phyloP scores from a whole-genome alignment of 805 yeast genomes.

The Pichia deserticola region DNA sequence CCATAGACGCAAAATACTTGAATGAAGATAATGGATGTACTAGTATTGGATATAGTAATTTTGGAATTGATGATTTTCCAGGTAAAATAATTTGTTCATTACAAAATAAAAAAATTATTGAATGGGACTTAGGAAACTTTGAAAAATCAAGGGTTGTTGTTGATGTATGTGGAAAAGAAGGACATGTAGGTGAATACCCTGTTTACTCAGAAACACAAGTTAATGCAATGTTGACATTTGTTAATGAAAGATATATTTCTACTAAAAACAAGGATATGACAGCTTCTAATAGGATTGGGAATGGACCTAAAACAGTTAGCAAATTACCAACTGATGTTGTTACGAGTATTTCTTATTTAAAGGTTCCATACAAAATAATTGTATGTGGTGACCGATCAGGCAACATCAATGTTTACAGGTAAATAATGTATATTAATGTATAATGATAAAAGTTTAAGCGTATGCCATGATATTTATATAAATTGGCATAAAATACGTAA shows the following conservation, averaged over 20 bases:
- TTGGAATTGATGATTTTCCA: slow-evolving; percentile 6
- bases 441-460: background rate
- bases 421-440: background rate
- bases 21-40: slow-evolving; percentile 21
- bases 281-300: slow-evolving; percentile 2
- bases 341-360: slow-evolving; percentile 1
- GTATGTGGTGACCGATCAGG: slow-evolving; percentile 66
- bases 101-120: slow-evolving; percentile 19
- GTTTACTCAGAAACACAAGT: slow-evolving; percentile 28
- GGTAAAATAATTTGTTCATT: slow-evolving; percentile 16
- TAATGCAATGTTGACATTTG: slow-evolving; percentile 33
- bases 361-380: slow-evolving; percentile 37
- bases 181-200: slow-evolving; percentile 10
- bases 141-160: slow-evolving; percentile 28
- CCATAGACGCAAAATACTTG: slow-evolving; percentile 8
- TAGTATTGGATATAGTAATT: slow-evolving; percentile 13
- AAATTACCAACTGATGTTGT: slow-evolving; percentile 7
- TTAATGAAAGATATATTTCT: slow-evolving; percentile 30
- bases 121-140: slow-evolving; percentile 33
- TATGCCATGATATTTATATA: too few relatives aligned
- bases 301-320: slow-evolving; percentile 12
- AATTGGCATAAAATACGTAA: too few relatives aligned
- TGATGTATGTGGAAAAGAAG: slow-evolving; percentile 10
- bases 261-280: slow-evolving; percentile 1
- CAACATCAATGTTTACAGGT: slow-evolving; percentile 49